Percentiles rank a stretch among this genome's conserved stretches.
Conservation (phyloP, 2,329 filamentous ascomycete genomes). For the Aspergillus fischeri region DNA sequence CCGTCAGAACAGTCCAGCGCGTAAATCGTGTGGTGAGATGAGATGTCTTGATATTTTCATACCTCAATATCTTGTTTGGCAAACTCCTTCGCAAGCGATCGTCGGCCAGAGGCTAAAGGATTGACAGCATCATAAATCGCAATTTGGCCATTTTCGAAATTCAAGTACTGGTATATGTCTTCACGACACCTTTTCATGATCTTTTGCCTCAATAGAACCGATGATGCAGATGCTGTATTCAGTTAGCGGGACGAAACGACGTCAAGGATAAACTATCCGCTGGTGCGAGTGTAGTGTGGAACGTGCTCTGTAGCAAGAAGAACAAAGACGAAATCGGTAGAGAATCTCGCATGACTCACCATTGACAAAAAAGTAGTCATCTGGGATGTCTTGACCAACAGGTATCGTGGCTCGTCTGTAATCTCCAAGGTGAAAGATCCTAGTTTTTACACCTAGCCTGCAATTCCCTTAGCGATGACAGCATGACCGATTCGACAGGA, state of each 20-base stretch:
- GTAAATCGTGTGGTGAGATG: background rate
- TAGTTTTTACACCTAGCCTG: slow-evolving; percentile 93
- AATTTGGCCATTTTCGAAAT: slow-evolving; percentile 96
- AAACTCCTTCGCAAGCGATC: slow-evolving; percentile 88
- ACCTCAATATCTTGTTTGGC: slow-evolving; percentile 95
- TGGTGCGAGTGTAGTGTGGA: background rate
- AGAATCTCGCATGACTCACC: slow-evolving; percentile 39
- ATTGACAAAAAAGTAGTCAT: slow-evolving; percentile 97
- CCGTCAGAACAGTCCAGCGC: background rate
- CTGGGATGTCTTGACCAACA: slow-evolving; percentile 76
- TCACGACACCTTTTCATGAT: slow-evolving; percentile 96
- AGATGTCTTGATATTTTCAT: slow-evolving; percentile 15
- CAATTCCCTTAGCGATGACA: slow-evolving; percentile 8
- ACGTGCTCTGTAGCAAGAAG: background rate
- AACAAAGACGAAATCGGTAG: background rate
- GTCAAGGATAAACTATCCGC: background rate
- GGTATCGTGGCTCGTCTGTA: slow-evolving; percentile 91
- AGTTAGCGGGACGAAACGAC: slow-evolving; percentile 14
- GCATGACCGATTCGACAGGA: background rate
- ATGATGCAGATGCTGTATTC: slow-evolving; percentile 66
- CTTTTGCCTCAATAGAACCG: slow-evolving; percentile 91
- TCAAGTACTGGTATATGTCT: slow-evolving; percentile 93
- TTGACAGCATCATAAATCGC: slow-evolving; percentile 99
- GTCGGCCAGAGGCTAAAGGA: slow-evolving; percentile 74
- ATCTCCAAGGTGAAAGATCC: slow-evolving; percentile 95